phyloP scores from a whole-genome alignment of 441 rosid genomes.

The Croton setiger region DNA sequence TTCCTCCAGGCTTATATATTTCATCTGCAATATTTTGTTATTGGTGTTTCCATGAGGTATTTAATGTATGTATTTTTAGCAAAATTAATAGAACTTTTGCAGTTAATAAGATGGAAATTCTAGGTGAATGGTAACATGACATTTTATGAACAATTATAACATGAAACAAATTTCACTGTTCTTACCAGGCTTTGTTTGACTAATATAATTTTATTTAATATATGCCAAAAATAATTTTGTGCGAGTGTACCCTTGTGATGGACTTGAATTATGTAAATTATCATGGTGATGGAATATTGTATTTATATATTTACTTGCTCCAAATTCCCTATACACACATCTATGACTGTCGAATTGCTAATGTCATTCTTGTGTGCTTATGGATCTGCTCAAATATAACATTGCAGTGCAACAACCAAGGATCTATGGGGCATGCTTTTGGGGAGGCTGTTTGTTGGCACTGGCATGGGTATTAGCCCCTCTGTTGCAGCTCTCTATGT shows the following conservation, averaged over 20 bases:
- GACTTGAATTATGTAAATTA: neutral
- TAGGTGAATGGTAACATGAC: neutral
- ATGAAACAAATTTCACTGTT: neutral
- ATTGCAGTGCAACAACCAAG: constrained; percentile 65
- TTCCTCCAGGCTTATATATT: neutral
- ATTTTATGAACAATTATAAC: neutral
- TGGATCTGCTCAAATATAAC: constrained; percentile 19
- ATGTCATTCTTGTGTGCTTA: constrained; percentile 6
- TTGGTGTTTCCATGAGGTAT: neutral
- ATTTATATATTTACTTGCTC: neutral
- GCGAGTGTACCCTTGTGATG: neutral
- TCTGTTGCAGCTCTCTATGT: constrained; percentile 90
- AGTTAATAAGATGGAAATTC: neutral
- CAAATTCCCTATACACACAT: neutral
- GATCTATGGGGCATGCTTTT: constrained; percentile 75
- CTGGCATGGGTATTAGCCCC: constrained; percentile 95
- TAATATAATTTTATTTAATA: neutral
- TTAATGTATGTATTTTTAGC: neutral
- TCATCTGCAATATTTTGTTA: neutral
- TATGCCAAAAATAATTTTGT: neutral
- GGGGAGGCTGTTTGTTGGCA: constrained; percentile 89
- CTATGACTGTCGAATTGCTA: neutral
- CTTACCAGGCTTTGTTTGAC: neutral
- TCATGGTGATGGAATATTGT: neutral
- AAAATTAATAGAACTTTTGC: neutral